Conservation (phyloP, 2,329 filamentous ascomycete species). For the Cladophialophora psammophila region DNA sequence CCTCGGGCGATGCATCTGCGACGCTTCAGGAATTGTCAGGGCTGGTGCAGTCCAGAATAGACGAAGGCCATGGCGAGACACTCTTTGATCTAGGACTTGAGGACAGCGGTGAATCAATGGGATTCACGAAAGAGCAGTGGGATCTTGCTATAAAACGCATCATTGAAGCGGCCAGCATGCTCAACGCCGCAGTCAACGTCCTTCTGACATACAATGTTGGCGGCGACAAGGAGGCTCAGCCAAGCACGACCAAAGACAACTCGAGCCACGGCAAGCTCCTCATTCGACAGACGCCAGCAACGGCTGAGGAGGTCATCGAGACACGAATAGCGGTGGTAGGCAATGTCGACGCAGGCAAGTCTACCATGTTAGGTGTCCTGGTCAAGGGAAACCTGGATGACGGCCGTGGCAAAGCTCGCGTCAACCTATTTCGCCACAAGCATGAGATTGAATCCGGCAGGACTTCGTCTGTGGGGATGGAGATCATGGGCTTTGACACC, state of each 20-base stretch:
- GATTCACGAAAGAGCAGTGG: slow-evolving; percentile 77
- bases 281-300: slow-evolving; percentile 75
- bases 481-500: slow-evolving; percentile 97
- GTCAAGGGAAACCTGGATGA: slow-evolving; percentile 96
- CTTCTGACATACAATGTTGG: slow-evolving; percentile 91
- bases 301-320: slow-evolving; percentile 88
- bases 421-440: slow-evolving; percentile 97
- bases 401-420: slow-evolving; percentile 87
- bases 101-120: slow-evolving; percentile 86
- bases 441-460: slow-evolving; percentile 96
- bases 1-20: slow-evolving; percentile 62
- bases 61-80: slow-evolving; percentile 86
- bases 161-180: slow-evolving; percentile 66
- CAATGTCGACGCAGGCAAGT: slow-evolving; percentile 97
- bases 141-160: slow-evolving; percentile 72
- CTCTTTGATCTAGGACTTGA: slow-evolving; percentile 93
- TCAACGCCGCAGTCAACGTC: slow-evolving; percentile 78
- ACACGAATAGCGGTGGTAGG: slow-evolving; percentile 96
- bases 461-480: slow-evolving; percentile 97
- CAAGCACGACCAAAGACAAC: slow-evolving; percentile 70
- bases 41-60: slow-evolving; percentile 72
- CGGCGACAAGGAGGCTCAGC: slow-evolving; percentile 74
- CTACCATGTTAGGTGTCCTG: slow-evolving; percentile 91
- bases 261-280: slow-evolving; percentile 86
- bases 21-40: slow-evolving; percentile 69